Evolutionary conservation across 768 basidiomycete species (phyloP).

Genomic region (Phanerodontia chrysosporium): DNA sequence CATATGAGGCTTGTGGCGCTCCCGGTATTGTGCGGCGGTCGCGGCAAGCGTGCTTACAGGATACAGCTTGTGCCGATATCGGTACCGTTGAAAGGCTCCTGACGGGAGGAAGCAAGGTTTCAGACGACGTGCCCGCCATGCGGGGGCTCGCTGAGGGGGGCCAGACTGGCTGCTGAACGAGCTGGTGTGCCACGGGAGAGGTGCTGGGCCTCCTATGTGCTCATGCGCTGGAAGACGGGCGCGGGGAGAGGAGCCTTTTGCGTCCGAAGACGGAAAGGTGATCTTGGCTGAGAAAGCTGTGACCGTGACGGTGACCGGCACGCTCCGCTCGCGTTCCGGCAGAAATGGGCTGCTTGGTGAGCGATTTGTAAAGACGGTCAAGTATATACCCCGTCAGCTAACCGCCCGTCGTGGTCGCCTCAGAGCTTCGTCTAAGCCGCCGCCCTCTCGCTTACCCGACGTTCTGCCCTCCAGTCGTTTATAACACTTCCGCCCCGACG

Average conservation of each 20-base stretch:
- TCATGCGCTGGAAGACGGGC: background rate
- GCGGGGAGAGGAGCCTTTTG: no score
- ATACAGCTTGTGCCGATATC: no score
- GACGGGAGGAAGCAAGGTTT: background rate
- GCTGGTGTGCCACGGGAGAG: no score
- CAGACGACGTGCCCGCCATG: background rate
- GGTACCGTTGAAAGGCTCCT: background rate
- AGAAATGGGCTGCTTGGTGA: constrained; percentile 4
- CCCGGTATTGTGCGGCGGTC: no score
- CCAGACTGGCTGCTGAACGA: no score
- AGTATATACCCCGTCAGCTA: constrained; percentile 10
- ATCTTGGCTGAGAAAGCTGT: constrained; percentile 14
- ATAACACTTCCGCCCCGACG: constrained; percentile 1
- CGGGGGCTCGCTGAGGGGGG: no score
- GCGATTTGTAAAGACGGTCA: constrained; percentile 14
- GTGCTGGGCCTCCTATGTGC: no score
- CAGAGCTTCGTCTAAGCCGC: constrained; percentile 6
- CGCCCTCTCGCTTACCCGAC: constrained; percentile 3
- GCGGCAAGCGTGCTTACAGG: no score
- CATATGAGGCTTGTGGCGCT: constrained; percentile 2
- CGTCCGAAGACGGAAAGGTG: background rate
- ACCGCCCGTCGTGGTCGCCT: constrained; percentile 1
- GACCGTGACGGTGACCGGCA: constrained; percentile 15
- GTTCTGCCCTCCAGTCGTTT: background rate
- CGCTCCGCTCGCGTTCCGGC: constrained; percentile 13